These are phyloP conservation scores for Pseudogymnoascus sp. DNA, from an alignment of 2,329 filamentous ascomycete species.

Conservation along the genomic window DNA sequence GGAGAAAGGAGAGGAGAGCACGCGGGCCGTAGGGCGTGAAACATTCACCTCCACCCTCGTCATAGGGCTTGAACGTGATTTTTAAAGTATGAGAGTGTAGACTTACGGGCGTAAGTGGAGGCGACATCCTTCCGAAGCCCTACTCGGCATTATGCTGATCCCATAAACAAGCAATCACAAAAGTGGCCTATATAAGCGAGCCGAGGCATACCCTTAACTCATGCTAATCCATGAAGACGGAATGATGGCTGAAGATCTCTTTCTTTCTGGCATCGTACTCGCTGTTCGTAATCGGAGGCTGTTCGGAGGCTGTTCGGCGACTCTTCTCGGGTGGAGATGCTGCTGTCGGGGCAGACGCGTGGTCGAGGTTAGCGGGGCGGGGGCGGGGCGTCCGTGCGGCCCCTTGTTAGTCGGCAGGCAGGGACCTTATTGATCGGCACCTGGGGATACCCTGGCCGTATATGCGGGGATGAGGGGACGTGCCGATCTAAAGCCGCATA, in stretches of 20 bases:
- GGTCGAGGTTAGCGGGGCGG: neutral
- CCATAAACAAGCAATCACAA: neutral
- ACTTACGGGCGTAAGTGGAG: neutral
- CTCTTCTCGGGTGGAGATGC: neutral
- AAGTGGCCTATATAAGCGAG: neutral
- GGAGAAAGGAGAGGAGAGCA: neutral
- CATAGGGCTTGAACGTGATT: neutral
- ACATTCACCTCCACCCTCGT: neutral
- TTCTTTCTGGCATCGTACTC: neutral
- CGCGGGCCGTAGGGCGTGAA: neutral
- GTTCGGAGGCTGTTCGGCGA: neutral
- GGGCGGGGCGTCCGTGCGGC: conserved; percentile 1
- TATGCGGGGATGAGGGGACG: neutral
- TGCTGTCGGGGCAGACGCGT: neutral
- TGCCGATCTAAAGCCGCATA: neutral
- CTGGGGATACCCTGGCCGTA: neutral
- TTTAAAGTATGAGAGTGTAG: neutral
- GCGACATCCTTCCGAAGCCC: neutral
- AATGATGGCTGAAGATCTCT: neutral
- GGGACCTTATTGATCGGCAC: neutral
- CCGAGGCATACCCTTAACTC: neutral
- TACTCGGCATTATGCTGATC: neutral
- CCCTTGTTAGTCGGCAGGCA: neutral
- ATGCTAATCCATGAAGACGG: neutral
- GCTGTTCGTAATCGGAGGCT: neutral